Conservation (phyloP, 345 rosid genomes). For the Corchorus capsularis region DNA sequence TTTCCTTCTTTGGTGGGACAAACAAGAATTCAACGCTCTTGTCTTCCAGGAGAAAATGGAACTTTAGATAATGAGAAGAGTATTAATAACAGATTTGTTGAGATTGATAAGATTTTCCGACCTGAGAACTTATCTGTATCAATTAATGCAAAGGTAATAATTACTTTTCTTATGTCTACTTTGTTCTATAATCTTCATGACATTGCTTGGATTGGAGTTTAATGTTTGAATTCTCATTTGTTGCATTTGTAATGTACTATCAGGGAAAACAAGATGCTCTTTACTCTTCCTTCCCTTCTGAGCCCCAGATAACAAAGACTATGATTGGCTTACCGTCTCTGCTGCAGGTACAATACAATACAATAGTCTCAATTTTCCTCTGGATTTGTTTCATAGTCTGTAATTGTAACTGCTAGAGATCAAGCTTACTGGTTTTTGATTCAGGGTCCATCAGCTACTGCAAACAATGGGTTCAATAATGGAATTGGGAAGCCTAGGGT, state of each 20-base stretch:
- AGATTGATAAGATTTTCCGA: constrained; percentile 35
- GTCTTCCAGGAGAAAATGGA: constrained; percentile 26
- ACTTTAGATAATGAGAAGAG: constrained; percentile 20
- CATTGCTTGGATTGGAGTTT: neutral
- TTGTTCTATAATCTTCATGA: neutral
- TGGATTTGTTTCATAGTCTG: neutral
- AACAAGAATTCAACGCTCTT: constrained; percentile 24
- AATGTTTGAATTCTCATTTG: neutral
- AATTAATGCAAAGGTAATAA: constrained; percentile 34
- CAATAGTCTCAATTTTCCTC: neutral
- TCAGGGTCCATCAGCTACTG: constrained; percentile 35
- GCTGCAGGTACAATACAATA: constrained; percentile 32
- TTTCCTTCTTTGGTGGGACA: constrained; percentile 27
- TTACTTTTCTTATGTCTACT: neutral
- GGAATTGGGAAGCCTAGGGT: constrained; percentile 47
- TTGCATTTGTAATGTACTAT: constrained; percentile 5
- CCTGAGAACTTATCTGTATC: constrained; percentile 36
- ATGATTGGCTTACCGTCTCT: constrained; percentile 24
- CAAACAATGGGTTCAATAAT: constrained; percentile 25
- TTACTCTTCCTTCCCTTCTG: constrained; percentile 25
- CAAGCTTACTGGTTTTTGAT: constrained; percentile 8
- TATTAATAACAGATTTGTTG: constrained; percentile 21
- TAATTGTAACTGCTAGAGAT: neutral
- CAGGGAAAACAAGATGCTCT: constrained; percentile 39
- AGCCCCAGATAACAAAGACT: constrained; percentile 8